phyloP scores from a whole-genome alignment of 2,329 filamentous ascomycete species.

The Madurella fahalii region DNA sequence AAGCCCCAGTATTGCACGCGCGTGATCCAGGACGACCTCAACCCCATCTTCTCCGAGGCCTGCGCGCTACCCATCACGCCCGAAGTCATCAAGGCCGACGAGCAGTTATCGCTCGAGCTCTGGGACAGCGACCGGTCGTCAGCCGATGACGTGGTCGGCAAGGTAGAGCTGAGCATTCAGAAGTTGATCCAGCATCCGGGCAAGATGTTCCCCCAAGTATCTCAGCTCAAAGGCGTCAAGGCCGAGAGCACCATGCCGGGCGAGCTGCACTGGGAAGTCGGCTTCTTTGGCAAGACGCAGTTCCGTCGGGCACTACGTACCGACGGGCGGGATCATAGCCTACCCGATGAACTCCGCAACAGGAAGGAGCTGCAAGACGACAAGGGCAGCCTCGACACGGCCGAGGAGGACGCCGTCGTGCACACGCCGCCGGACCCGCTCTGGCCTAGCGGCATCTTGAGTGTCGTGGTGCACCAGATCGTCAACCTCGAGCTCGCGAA shows the following conservation, averaged over 20 bases:
- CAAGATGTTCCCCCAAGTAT: conserved; percentile 86
- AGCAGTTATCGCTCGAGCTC: conserved; percentile 87
- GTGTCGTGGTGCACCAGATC: conserved; percentile 86
- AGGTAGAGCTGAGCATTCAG: conserved; percentile 88
- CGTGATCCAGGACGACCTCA: conserved; percentile 90
- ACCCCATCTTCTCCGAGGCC: conserved; percentile 88
- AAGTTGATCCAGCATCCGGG: conserved; percentile 93
- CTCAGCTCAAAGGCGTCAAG: conserved; percentile 76
- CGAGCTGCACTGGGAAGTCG: conserved; percentile 92
- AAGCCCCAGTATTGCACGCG: conserved; percentile 98
- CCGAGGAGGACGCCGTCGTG: conserved; percentile 76
- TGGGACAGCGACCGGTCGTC: conserved; percentile 95
- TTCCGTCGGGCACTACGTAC: conserved; percentile 81
- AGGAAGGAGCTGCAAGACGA: conserved; percentile 79
- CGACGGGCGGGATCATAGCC: conserved; percentile 74
- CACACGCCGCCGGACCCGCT: conserved; percentile 93
- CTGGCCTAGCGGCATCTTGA: conserved; percentile 88
- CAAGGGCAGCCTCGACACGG: conserved; percentile 70
- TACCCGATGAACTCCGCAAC: conserved; percentile 70
- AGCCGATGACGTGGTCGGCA: conserved; percentile 91
- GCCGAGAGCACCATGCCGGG: conserved; percentile 87
- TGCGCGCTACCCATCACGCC: conserved; percentile 81
- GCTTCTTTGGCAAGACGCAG: conserved; percentile 87
- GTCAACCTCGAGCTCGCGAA: conserved; percentile 92
- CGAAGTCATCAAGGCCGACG: conserved; percentile 87